phyloP scores from a whole-genome alignment of 2,329 filamentous ascomycete species.

The Gnomoniopsis smithogilvyi region DNA sequence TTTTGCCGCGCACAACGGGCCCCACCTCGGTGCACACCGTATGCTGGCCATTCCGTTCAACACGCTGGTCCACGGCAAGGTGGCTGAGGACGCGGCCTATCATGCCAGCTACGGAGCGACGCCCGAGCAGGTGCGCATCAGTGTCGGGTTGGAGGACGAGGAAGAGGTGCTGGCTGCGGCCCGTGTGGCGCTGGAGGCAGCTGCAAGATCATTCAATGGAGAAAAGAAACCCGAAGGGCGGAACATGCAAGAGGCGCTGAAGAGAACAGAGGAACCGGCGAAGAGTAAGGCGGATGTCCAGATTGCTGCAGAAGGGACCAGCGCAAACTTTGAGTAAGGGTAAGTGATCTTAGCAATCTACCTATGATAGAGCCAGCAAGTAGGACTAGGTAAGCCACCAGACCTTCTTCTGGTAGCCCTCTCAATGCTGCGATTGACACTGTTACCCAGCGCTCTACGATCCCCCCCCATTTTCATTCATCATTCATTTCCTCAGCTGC shows the following conservation, averaged over 20 bases:
- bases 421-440: too few relatives aligned
- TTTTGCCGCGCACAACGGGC: conserved; percentile 46
- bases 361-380: too few relatives aligned
- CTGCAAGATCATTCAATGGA: conserved; percentile 8
- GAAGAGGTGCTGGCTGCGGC: conserved; percentile 39
- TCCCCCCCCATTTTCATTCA: too few relatives aligned
- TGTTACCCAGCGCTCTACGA: too few relatives aligned
- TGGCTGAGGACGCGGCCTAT: conserved; percentile 33
- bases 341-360: too few relatives aligned
- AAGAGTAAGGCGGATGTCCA: not conserved
- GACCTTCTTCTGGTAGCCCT: too few relatives aligned
- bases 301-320: not conserved
- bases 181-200: conserved; percentile 29
- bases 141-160: conserved; percentile 43
- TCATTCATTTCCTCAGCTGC: too few relatives aligned
- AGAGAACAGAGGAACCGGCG: not conserved
- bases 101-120: conserved; percentile 35
- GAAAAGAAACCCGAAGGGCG: not conserved
- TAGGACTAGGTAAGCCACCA: too few relatives aligned
- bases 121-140: conserved; percentile 42
- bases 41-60: conserved; percentile 49
- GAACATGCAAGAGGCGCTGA: not conserved
- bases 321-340: not conserved
- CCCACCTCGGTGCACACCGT: conserved; percentile 51
- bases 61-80: conserved; percentile 39